Percentiles rank a stretch among this genome's conserved stretches.
Conservation (phyloP, 2,329 filamentous ascomycete genomes). For the Xylaria sp. region DNA sequence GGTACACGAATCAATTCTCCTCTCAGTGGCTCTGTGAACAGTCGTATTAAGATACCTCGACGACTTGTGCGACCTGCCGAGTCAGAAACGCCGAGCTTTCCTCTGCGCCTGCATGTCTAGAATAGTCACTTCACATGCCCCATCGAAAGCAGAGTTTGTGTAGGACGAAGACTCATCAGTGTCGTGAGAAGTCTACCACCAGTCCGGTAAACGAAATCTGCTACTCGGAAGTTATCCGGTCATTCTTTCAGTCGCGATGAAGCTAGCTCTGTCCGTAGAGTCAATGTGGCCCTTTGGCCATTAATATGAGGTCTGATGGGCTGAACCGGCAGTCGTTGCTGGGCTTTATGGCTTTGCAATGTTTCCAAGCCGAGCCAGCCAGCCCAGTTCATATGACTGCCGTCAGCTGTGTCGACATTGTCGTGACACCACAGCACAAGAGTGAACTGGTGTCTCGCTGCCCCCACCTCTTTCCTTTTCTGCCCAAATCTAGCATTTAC, state of each 20-base stretch:
- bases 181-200: slow-evolving; percentile 40
- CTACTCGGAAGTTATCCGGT: slow-evolving; percentile 38
- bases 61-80: slow-evolving; percentile 32
- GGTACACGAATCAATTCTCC: neutral
- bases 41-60: slow-evolving; percentile 7
- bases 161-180: slow-evolving; percentile 46
- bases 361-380: slow-evolving; percentile 7
- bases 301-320: slow-evolving; percentile 19
- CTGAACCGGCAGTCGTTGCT: slow-evolving; percentile 24
- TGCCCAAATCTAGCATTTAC: slow-evolving; percentile 18
- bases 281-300: slow-evolving; percentile 35
- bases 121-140: slow-evolving; percentile 38
- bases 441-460: slow-evolving; percentile 8
- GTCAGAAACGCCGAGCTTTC: slow-evolving; percentile 35
- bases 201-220: slow-evolving; percentile 37
- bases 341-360: slow-evolving; percentile 17
- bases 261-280: slow-evolving; percentile 38
- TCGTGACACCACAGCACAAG: slow-evolving; percentile 29
- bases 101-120: slow-evolving; percentile 39
- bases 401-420: slow-evolving; percentile 25
- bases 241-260: slow-evolving; percentile 39
- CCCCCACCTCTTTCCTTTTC: slow-evolving; percentile 10
- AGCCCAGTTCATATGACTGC: slow-evolving; percentile 5
- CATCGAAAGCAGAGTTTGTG: slow-evolving; percentile 45
- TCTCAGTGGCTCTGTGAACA: neutral